Percentiles rank a stretch among this genome's conserved stretches.
Conservation (phyloP, 345 rosid species). For the Citrus medica region DNA sequence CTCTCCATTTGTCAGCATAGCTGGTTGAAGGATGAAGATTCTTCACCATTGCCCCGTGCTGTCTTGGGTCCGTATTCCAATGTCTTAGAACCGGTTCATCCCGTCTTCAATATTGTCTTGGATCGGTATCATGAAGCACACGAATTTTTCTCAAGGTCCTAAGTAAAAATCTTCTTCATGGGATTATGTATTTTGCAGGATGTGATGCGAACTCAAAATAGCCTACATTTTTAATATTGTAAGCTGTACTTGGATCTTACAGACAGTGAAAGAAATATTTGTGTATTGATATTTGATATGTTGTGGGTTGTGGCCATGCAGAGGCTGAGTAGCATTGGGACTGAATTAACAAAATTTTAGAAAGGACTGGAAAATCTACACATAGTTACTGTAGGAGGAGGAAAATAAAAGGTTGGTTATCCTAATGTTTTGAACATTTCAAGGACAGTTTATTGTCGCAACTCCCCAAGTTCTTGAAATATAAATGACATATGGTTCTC, state of each 20-base stretch:
- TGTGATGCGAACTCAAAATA: neutral
- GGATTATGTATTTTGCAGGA: neutral
- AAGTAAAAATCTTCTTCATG: neutral
- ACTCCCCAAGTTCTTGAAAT: no score
- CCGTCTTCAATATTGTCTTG: constrained; percentile 66
- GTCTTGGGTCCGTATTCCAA: constrained; percentile 73
- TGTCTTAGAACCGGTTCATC: constrained; percentile 76
- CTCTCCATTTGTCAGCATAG: constrained; percentile 71
- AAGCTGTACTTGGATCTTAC: neutral
- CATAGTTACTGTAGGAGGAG: no score
- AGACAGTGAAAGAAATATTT: neutral
- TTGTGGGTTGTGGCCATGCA: no score
- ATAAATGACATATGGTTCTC: no score
- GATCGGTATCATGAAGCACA: constrained; percentile 64
- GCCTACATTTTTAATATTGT: neutral
- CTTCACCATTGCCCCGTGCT: constrained; percentile 51
- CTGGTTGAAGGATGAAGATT: constrained; percentile 47
- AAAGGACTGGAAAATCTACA: no score
- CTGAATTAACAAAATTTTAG: neutral
- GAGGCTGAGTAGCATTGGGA: neutral
- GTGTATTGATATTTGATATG: neutral
- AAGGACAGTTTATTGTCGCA: no score
- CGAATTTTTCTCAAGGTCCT: constrained; percentile 43
- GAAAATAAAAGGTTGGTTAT: no score
- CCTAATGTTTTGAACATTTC: no score